phyloP scores from a whole-genome alignment of 176 grass and related monocot genomes.

The Dendrocalamus sinicus region DNA sequence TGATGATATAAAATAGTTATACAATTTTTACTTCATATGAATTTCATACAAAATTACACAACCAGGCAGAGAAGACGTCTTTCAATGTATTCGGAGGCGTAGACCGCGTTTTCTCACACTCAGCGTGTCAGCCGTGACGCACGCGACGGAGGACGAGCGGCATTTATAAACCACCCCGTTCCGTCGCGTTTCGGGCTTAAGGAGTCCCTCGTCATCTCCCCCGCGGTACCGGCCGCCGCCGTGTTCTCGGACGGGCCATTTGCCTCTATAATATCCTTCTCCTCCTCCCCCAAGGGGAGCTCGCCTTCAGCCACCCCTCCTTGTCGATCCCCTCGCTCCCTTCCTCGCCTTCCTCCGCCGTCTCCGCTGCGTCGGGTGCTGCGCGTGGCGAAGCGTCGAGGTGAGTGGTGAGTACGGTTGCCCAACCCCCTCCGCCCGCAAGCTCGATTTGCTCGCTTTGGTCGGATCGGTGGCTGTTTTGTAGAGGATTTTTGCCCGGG shows the following conservation, averaged over 20 bases:
- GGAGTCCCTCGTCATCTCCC: not conserved
- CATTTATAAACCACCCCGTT: not conserved
- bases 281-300: not conserved
- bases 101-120: not conserved
- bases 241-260: constrained; percentile 35
- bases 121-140: constrained; percentile 31
- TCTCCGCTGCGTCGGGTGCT: not conserved
- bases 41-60: not conserved
- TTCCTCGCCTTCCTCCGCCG: not conserved
- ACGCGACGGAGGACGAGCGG: not conserved
- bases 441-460: not conserved
- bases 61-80: not conserved
- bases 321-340: not conserved
- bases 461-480: not conserved
- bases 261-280: not conserved
- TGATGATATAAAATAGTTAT: no score
- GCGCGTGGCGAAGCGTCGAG: not conserved
- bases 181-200: not conserved
- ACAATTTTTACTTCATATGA: no score
- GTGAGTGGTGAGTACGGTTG: constrained; percentile 33
- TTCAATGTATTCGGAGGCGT: not conserved
- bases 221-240: not conserved
- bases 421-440: not conserved
- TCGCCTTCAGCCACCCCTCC: not conserved
- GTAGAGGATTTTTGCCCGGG: not conserved